Evolutionary conservation across 257 asterid species (phyloP), one percentile per base, ranked within the genome.

Genomic region (Solanum neorickii): DNA sequence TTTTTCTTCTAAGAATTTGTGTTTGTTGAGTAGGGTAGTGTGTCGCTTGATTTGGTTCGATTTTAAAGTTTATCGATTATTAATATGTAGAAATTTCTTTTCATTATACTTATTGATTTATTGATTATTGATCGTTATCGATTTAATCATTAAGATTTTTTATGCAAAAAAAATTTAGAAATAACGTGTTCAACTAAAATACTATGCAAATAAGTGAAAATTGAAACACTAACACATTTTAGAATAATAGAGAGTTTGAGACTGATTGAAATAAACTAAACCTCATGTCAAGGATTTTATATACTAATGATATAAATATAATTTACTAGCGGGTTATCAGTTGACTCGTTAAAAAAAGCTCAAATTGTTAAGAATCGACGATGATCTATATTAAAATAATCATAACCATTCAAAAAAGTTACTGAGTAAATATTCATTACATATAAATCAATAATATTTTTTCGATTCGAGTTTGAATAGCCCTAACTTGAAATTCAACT

Each of bases 341-440:
- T 18, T 56, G 0, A 0, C n/a, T 9, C n/a, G 11, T 52, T 52
- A 52, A 52, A 0, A 16, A 49, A 52, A 47, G 0, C 0, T 0
- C 62, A 16, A 2, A 52, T 2, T 16, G 10, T 52, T 52, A 52
- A 52, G 4, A 52, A 52, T 52, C 23, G n/a, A 37, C 2, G 1
- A 16, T 52, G n/a, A 52, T 52, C n/a, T 1, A 52, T 6, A 18
- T 52, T 0, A 16, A 52, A 49, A 16, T 6, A 16, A 52, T 52
- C 3, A 52, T 1, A 52, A 16, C 9, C 23, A 52, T 16, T 52
- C 0, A 15, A 15, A 52, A 33, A 52, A 52, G 2, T 1, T 52
- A 15, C 60, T 52, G 2, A 52, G 6, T 16, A 1, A 52, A 52
- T 52, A 52, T 21, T 16, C 60, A 16, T 16, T 52, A 49, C 60